Evolutionary conservation across 2,329 filamentous ascomycete genomes (phyloP).

Genomic region (Diaporthe citriasiana): DNA sequence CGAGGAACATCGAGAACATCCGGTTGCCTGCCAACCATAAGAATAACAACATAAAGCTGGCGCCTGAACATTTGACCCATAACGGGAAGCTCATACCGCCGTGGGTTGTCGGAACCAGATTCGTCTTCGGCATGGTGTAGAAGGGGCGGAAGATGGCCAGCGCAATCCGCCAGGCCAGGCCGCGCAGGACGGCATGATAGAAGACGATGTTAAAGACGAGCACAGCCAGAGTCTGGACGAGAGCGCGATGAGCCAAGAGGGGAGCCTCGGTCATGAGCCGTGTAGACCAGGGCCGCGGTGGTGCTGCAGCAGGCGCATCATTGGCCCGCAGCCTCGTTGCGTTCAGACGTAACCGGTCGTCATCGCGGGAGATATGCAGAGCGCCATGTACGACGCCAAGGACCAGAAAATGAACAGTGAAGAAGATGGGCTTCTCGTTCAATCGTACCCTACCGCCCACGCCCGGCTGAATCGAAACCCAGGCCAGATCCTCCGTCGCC

Average conservation of each 20-base stretch:
- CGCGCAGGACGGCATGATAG: constrained; percentile 61
- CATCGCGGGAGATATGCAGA: constrained; percentile 79
- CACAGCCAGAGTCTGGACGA: constrained; percentile 60
- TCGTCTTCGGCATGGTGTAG: constrained; percentile 81
- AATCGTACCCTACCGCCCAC: constrained; percentile 80
- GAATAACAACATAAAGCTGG: constrained; percentile 76
- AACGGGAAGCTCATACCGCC: constrained; percentile 44
- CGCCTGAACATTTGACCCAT: constrained; percentile 64
- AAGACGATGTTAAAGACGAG: constrained; percentile 73
- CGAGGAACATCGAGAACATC: constrained; percentile 85
- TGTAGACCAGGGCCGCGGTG: constrained; percentile 52
- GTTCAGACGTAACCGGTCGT: constrained; percentile 74
- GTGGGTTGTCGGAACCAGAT: constrained; percentile 70
- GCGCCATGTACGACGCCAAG: constrained; percentile 79
- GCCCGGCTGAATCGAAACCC: constrained; percentile 81
- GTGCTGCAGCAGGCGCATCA: constrained; percentile 40
- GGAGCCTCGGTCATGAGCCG: constrained; percentile 57
- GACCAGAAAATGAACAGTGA: constrained; percentile 78
- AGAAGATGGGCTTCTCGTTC: constrained; percentile 89
- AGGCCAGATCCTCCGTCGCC: constrained; percentile 69
- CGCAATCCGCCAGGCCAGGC: constrained; percentile 76
- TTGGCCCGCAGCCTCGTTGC: constrained; percentile 49
- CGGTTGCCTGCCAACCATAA: constrained; percentile 84
- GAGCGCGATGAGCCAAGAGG: constrained; percentile 53
- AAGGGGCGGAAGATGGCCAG: constrained; percentile 79